Evolutionary conservation across 2,329 filamentous ascomycete species (phyloP), one percentile per base, ranked within the genome.

Genomic region (Pseudopyricularia javanii): DNA sequence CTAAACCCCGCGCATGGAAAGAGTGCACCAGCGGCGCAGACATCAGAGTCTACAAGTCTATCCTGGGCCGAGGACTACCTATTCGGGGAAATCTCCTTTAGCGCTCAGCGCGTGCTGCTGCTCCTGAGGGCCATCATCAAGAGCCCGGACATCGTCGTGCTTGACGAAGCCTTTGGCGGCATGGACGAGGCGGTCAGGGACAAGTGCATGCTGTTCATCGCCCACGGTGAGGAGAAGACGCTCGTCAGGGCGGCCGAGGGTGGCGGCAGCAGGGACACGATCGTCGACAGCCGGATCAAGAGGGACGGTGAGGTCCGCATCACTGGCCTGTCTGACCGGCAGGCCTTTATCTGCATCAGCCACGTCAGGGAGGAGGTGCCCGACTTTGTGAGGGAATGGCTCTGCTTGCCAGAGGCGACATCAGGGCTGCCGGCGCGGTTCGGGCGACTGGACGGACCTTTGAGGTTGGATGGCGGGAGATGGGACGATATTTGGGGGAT

Each of bases 311-410:
- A 64, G 2, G 72, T 80, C 1, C 72, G 68, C 22, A 68, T 91
- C 4, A 63, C 62, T 1, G 89, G 89, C 0, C 67, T 96, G 53
- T 74, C 75, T 2, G 72, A 81, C 1, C 67, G 80, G 22, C 91
- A 97, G 68, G 90, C 90, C 1, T 70, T 98, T 52, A 78, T 97
- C n/a, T 89, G 91, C 57, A 91, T 97, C 55, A 93, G 89, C 56
- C 93, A 98, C 69, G 76, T 91, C 56, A 83, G 83, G 56, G 90
- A 95, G 61, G 93, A 98, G 67, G 86, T 97, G 9, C 93, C 93
- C 0, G 83, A 85, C 50, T 85, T 83, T 58, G 79, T 96, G 24
- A 72, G 88, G 48, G 82, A 94, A 63, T 97, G 87, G 85, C 74
- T 97, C 50, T 91, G 88, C 64, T 71, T 96, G 30, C 90, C 91